Conservation (phyloP, 148 eudicot genomes). For the Vaccinium vitisidaea region DNA sequence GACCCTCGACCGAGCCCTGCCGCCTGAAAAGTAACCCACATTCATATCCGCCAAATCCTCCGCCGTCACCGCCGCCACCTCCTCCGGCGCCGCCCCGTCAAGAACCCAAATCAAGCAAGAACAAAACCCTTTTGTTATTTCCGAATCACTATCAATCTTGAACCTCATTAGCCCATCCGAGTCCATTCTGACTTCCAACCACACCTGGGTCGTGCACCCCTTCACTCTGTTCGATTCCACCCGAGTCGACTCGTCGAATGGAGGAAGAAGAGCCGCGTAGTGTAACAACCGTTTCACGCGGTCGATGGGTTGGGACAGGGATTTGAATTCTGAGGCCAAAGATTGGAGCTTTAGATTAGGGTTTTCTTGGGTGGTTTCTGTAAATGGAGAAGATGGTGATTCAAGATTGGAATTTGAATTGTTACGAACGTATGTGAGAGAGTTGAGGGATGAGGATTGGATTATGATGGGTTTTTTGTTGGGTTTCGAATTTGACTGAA, state of each 20-base stretch:
- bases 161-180: slow-evolving; percentile 50
- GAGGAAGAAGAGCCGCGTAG: slow-evolving; percentile 52
- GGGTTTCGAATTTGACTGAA: slow-evolving; percentile 9
- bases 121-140: slow-evolving; percentile 85
- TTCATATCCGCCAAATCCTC: slow-evolving; percentile 88
- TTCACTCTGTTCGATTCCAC: slow-evolving; percentile 52
- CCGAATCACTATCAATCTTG: slow-evolving; percentile 81
- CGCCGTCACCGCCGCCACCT: slow-evolving; percentile 50
- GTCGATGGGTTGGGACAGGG: slow-evolving; percentile 63
- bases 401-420: slow-evolving; percentile 16
- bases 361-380: too few relatives aligned
- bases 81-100: slow-evolving; percentile 60
- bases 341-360: slow-evolving; percentile 22
- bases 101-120: slow-evolving; percentile 70
- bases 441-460: not conserved
- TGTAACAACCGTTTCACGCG: slow-evolving; percentile 63
- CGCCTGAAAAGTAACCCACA: slow-evolving; percentile 50
- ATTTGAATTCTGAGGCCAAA: slow-evolving; percentile 57
- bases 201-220: slow-evolving; percentile 84
- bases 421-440: slow-evolving; percentile 3
- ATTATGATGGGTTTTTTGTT: not conserved
- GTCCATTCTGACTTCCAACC: slow-evolving; percentile 64
- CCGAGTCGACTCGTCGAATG: slow-evolving; percentile 43
- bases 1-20: slow-evolving; percentile 61
- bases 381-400: too few relatives aligned